Base-by-base conservation (phyloP, 306 rosid species). In the Trifolium dubium region DNA sequence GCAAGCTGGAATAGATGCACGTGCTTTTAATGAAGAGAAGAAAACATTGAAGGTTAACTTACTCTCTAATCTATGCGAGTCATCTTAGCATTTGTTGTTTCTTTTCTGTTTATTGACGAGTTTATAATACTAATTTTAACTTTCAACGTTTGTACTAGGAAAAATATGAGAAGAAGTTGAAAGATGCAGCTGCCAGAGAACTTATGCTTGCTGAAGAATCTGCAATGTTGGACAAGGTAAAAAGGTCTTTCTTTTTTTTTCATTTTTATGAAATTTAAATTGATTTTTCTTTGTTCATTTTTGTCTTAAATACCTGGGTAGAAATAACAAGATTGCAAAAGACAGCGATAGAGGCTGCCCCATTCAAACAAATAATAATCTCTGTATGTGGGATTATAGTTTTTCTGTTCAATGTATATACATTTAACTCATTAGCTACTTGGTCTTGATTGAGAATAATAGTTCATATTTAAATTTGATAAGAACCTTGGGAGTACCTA, bases 131-230 rank as follows among this genome's bases (percentile, higher is more conserved):
- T 75, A 62, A 23, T 60, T 12, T 59, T 56, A 31, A 53, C 62
- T 64, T 35, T 53, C 30, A 65, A 72, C 44, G 39, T 62, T 37
- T 40, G 43, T 67, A 40, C 46, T 44, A 94, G 97, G 96, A 92
- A 69, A 92, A 85, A 80, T 83, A 87, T 82, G 97, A 94, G 76
- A 89, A 82, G 68, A 83, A 84, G 75, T 85, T 92, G 85, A 94
- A 89, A 87, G 99, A 94, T 77, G 97, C 99, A 67, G 94, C 85
- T 15, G 94, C 85, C 49, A 88, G 84, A 83, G 99, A 92, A 82
- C 87, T 90, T 59, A 94, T 86, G 96, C 96, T 56, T 63, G 99
- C 99, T 67, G 97, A 94, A 88, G 95, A 90, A 85, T 85, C 83
- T 46, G 97, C 99, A 56, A 87, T 94, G 85, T 69, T 94, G 77